Evolutionary conservation across 495 filamentous ascomycete genomes (phyloP), one percentile per base, ranked within the genome.

Genomic region (Lasiosphaeris hirsuta): DNA sequence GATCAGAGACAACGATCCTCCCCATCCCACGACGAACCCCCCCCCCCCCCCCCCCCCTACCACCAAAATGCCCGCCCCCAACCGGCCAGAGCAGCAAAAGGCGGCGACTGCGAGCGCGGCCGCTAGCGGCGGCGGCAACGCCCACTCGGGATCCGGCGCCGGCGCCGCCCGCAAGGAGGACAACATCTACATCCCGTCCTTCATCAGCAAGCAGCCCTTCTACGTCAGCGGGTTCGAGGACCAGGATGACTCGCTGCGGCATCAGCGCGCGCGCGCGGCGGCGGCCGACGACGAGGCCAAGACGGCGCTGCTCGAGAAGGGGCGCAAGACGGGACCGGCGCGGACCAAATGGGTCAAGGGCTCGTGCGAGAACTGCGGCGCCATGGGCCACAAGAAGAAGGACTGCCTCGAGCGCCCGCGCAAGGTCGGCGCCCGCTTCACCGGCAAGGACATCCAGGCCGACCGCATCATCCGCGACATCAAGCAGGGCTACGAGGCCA

Each of bases 181-280:
- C 71, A 98, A 98, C 83, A 92, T 97, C 75, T 98, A 98, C 80
- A 98, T 98, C 71, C 94, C 94, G 9, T 82, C 90, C 49, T 98
- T 96, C 81, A 98, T 98, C 79, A 90, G 92, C 63, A 96, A 96
- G 72, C 94, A 96, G 60, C 94, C 94, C 15, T 98, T 98, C 75
- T 98, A 97, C 77, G 82, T 94, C 67, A 86, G 87, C 69, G 88
- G 95, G 58, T 87, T 69, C 40, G 68, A 91, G 45, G 84, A 88
- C 50, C 78, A 87, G 53, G 84, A 81, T 58, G 94, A 98, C 63
- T 97, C 97, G 65, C 90, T 98, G 47, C 90, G 96, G 74, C 94
- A 98, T 83, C 94, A 98, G 65, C 92, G 94, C 69, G 81, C 95
- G 10, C 88, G 92, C 47, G 87, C 40, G 3, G 35, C 87, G 61